Evolutionary conservation across 805 yeast species (phyloP), one percentile per base, ranked within the genome.

Genomic region (Helenozyma baotianmanensis): DNA sequence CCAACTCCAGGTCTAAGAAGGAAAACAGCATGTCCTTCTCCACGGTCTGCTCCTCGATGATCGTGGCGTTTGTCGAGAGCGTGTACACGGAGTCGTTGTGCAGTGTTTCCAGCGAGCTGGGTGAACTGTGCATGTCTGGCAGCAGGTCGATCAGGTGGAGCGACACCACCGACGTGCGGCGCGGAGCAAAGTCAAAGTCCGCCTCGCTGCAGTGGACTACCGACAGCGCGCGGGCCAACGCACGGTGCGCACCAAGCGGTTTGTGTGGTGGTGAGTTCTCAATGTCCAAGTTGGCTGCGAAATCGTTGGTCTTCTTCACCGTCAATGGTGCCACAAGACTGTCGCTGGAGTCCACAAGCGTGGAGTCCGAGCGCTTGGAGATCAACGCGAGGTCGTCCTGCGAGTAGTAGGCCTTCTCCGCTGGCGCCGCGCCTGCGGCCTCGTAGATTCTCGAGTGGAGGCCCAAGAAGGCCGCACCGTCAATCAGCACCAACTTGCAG

Each of bases 381-480:
- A 40, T 38, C 33, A 42, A 32, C 4, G 22, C 23, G 14, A 45
- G 33, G 19, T 57, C 58, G 13, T 53, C 49, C 6, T 52, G 50
- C 33, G 64, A 60, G 50, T 53, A 62, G 27, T 38, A 37, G 9
- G 42, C 45, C 24, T 47, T 35, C 12, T 47, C 50, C 11, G 26
- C 22, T 1, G 45, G 35, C 6, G 21, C 21, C 16, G 10, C 14
- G 18, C 9, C 19, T 4, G 56, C 52, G 3, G 63, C 60, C 30
- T 56, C 62, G 36, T 57, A 56, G 12, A 64, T 55, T 46, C 56
- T 55, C 21, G 62, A 54, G 44, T 78, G 85, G n/a, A 76, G 54
- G 2, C 83, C 82, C 32, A 78, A 57, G 54, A 66, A 76, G 5
- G 77, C 64, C 3, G 70, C 58, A 0, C 71, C 69, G 49, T 78